phyloP scores from a whole-genome alignment of 148 eudicot species.

The Nepenthes gracilis region DNA sequence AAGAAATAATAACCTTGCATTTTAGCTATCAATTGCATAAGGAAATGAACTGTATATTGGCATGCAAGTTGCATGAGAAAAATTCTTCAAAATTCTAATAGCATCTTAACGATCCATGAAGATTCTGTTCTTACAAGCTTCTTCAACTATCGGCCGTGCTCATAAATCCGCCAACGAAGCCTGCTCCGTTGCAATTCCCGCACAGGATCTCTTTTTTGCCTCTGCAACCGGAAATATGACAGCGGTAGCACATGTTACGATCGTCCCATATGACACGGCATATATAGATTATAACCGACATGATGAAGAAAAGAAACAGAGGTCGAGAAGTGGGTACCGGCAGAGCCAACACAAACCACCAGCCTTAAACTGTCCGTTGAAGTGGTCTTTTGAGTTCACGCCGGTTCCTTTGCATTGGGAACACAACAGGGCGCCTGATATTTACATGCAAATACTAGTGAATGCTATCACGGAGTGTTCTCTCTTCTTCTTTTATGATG shows the following conservation, averaged over 20 bases:
- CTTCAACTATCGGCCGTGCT: slow-evolving; percentile 28
- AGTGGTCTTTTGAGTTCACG: slow-evolving; percentile 40
- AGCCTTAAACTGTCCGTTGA: slow-evolving; percentile 41
- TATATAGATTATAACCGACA: too few species aligned
- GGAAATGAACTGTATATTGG: too few species aligned
- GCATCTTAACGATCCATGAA: not conserved
- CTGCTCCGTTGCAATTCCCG: slow-evolving; percentile 42
- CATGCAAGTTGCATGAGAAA: too few species aligned
- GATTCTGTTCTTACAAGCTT: not conserved
- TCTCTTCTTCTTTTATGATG: too few species aligned
- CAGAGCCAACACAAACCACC: slow-evolving; percentile 54
- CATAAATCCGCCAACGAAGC: slow-evolving; percentile 38
- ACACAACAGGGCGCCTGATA: slow-evolving; percentile 33
- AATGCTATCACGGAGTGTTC: not conserved
- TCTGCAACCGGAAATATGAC: slow-evolving; percentile 8
- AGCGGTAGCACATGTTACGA: not conserved
- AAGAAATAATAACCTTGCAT: too few species aligned
- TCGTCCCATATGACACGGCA: not conserved
- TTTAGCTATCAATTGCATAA: too few species aligned
- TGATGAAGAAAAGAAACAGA: too few species aligned
- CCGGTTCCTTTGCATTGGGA: slow-evolving; percentile 41
- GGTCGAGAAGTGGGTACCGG: slow-evolving; percentile 20
- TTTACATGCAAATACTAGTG: not conserved
- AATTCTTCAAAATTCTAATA: not conserved
- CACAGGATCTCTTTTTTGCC: slow-evolving; percentile 37